Base-by-base conservation (phyloP, 202 grass and related monocot species). In the Setaria viridis region DNA sequence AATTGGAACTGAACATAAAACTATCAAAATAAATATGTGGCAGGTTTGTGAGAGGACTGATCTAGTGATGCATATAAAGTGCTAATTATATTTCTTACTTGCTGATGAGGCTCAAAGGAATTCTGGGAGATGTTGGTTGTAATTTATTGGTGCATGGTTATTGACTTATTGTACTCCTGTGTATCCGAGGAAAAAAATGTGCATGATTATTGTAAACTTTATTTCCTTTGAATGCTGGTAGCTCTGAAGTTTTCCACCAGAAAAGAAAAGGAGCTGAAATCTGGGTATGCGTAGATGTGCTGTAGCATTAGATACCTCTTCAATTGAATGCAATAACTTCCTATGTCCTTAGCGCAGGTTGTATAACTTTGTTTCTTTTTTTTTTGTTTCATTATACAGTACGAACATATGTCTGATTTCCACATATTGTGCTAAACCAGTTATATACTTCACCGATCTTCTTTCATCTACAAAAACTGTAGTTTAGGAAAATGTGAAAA, bases 281-380 rank as follows among this genome's bases (percentile, higher is more conserved):
- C 16, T 72, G 5, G 41, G 8, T 59, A 59, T 59, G 2, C 5
- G 1, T 46, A 59, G 51, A 82, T 47, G 9, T 57, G 6, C 6
- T 41, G 33, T 62, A 33, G 1, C 72, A 4, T 59, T 82, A 39
- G 42, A 82, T 62, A 69, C 32, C 14, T 77, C 19, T 63, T 82
- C 54, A 45, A 33, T 39, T 82, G 4, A 60, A 42, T 70, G 49
- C 69, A 48, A 37, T 25, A 3, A 6, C 9, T 55, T n/a, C 35
- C 0, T 17, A 41, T 74, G 37, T 45, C 16, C 35, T 65, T 8
- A 70, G 35, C 70, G 37, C 5, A 51, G 4, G 3, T 41, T 41
- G 15, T 37, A 20, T 14, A n/a, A n/a, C 2, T 66, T 66, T 1
- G 4, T 43, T 42, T 56, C 2, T 39, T n/a, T 3, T 20, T 20